A percentile compares a stretch with the other conserved stretches of the same genome.
phyloP scores from a whole-genome alignment of 164 flowering plant species.

The Platanus orientalis region DNA sequence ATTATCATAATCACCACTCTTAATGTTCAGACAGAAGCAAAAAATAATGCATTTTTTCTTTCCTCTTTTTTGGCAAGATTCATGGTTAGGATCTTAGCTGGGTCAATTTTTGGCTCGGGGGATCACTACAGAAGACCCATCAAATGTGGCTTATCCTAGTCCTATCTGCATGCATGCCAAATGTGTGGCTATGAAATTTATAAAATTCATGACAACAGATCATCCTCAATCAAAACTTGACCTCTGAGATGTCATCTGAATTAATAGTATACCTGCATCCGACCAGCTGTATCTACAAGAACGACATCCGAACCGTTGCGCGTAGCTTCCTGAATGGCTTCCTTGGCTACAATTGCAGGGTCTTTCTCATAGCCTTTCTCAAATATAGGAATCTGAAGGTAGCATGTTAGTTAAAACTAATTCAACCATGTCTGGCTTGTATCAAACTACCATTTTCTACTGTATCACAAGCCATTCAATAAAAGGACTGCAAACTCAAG shows the following conservation, averaged over 20 bases:
- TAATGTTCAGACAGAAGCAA: too few relatives aligned
- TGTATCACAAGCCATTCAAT: neutral
- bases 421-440: neutral
- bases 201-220: neutral
- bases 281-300: conserved; percentile 80
- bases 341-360: conserved; percentile 78
- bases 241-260: neutral
- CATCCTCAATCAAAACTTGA: neutral
- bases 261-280: conserved; percentile 55
- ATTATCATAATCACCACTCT: too few relatives aligned
- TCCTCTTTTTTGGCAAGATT: too few relatives aligned
- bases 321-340: conserved; percentile 71
- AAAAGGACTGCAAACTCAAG: neutral
- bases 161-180: neutral
- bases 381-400: conserved; percentile 57
- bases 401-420: neutral
- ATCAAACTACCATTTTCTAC: neutral
- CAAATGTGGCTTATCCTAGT: neutral
- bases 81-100: too few relatives aligned
- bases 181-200: neutral
- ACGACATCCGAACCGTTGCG: conserved; percentile 77
- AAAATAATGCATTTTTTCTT: too few relatives aligned
- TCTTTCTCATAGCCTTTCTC: conserved; percentile 90
- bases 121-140: too few relatives aligned
- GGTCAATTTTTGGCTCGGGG: too few relatives aligned